phyloP scores from a whole-genome alignment of 1,139 yeast species.

The Suhomyces bolitotheri region DNA sequence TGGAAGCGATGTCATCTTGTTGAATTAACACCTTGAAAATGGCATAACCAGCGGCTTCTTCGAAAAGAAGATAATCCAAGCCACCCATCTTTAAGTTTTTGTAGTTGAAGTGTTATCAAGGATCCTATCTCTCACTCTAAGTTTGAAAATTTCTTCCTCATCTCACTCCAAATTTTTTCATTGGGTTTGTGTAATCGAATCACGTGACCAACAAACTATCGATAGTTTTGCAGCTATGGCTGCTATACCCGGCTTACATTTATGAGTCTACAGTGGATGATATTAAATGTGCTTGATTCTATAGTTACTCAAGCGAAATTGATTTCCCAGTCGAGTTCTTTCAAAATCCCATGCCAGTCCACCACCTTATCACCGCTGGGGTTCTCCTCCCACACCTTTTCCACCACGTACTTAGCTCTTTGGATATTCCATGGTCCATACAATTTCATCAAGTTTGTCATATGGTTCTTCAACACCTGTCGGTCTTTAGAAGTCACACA shows the following conservation, averaged over 20 bases:
- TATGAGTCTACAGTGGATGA: too few species aligned
- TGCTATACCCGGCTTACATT: too few species aligned
- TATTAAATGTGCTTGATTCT: too few species aligned
- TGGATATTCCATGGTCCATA: constrained; percentile 70
- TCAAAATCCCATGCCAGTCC: constrained; percentile 70
- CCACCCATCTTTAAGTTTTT: constrained; percentile 47
- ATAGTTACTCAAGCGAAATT: constrained; percentile 70
- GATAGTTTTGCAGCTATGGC: neutral
- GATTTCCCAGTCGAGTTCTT: constrained; percentile 72
- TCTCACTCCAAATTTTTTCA: constrained; percentile 16
- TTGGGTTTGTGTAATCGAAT: constrained; percentile 9
- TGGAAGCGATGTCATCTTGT: constrained; percentile 91
- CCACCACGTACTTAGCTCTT: constrained; percentile 59
- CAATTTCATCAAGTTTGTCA: constrained; percentile 56
- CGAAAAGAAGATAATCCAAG: constrained; percentile 90
- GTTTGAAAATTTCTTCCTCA: constrained; percentile 22
- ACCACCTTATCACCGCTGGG: constrained; percentile 39
- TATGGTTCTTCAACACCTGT: constrained; percentile 49
- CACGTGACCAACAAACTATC: constrained; percentile 13
- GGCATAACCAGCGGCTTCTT: constrained; percentile 99
- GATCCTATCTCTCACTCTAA: constrained; percentile 3
- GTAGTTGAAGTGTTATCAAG: constrained; percentile 9
- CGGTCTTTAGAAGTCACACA: constrained; percentile 55
- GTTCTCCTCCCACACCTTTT: constrained; percentile 49
- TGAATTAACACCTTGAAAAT: constrained; percentile 90